These are phyloP conservation scores for Coniophora puteana DNA, from an alignment of 1,284 basidiomycete species.

Conservation along the genomic window DNA sequence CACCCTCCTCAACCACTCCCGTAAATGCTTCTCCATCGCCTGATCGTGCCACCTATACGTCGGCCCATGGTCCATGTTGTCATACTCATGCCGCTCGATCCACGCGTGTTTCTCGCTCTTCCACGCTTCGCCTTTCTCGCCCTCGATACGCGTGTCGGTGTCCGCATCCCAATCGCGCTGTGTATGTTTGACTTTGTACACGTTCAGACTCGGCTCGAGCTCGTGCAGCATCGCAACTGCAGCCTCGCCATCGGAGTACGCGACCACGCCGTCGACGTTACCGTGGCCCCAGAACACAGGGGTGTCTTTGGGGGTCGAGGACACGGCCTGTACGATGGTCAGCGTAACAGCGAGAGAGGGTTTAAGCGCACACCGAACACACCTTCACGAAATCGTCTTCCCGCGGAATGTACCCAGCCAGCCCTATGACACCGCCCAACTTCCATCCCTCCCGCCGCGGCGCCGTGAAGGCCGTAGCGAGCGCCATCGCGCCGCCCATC, in stretches of 20 bases:
- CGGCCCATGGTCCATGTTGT: no score
- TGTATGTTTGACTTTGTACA: no score
- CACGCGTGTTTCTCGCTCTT: no score
- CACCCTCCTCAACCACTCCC: no score
- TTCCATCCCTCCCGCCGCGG: constrained; percentile 37
- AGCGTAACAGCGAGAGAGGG: constrained; percentile 5
- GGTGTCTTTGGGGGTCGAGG: constrained; percentile 51
- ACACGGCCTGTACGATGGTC: constrained; percentile 44
- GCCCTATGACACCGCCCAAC: constrained; percentile 67
- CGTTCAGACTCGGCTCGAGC: no score
- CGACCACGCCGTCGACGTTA: constrained; percentile 71
- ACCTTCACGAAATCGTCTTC: constrained; percentile 26
- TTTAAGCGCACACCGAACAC: not conserved
- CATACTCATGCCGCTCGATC: no score
- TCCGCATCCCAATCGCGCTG: no score
- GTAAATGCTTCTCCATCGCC: no score
- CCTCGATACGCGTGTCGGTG: no score
- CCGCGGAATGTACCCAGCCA: constrained; percentile 80
- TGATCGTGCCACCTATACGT: no score
- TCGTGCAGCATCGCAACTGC: constrained; percentile 61
- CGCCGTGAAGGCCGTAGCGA: constrained; percentile 66
- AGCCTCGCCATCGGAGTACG: constrained; percentile 40
- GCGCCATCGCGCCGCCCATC: constrained; percentile 80
- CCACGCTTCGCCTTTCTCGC: no score
- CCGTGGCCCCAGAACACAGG: constrained; percentile 91